These are phyloP conservation scores for Ogataea hybrid DNA, from an alignment of 1,139 yeast species.

Conservation along the genomic window DNA sequence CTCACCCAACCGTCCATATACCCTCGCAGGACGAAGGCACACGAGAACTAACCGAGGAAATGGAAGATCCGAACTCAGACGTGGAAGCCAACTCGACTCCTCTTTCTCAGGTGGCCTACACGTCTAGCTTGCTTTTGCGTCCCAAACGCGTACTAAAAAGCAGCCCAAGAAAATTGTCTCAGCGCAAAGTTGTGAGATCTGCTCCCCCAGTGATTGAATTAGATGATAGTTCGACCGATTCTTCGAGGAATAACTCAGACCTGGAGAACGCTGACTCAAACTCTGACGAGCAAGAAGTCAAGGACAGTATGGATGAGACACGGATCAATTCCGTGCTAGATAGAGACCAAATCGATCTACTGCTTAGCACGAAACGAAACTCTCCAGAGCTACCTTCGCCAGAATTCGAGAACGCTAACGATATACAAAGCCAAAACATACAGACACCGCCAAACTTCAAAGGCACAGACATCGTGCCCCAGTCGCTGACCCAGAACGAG, in stretches of 20 bases:
- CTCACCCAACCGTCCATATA: constrained; percentile 8
- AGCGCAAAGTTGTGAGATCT: not conserved
- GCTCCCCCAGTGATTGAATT: constrained; percentile 1
- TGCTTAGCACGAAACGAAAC: not conserved
- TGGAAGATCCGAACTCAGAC: constrained; percentile 1
- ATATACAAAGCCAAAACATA: constrained; percentile 4
- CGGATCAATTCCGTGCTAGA: not conserved
- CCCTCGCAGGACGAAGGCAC: constrained; percentile 2
- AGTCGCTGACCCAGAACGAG: constrained; percentile 1
- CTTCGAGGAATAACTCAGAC: constrained; percentile 1
- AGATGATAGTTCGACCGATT: constrained; percentile 11
- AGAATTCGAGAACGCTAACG: constrained; percentile 8
- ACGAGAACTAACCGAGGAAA: constrained; percentile 1
- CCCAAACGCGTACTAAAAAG: not conserved
- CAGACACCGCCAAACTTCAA: not conserved
- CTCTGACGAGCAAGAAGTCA: not conserved
- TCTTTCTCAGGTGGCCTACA: constrained; percentile 12
- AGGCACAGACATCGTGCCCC: not conserved
- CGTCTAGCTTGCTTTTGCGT: constrained; percentile 5
- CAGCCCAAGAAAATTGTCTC: constrained; percentile 1
- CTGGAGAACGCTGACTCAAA: not conserved
- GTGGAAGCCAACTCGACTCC: constrained; percentile 17
- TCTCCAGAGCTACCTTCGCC: constrained; percentile 10
- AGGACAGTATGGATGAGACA: constrained; percentile 7
- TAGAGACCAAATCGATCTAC: not conserved